These are phyloP conservation scores for Talaromyces sp. DNA, from an alignment of 2,329 filamentous ascomycete genomes.

Conservation along the genomic window DNA sequence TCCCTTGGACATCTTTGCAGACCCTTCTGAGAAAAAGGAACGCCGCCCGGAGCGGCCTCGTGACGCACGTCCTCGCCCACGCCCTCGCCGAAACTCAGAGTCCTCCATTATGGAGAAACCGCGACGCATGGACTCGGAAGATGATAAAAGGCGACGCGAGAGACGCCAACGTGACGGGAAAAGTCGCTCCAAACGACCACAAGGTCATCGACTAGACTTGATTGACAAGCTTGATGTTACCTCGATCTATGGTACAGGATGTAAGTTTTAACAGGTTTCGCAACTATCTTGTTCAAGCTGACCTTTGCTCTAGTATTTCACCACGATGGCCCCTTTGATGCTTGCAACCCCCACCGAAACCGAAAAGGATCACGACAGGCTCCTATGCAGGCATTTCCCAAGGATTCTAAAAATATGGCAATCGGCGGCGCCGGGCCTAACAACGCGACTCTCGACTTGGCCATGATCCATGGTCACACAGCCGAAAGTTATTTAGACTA, in stretches of 20 bases:
- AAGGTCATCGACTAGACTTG: slow-evolving; percentile 62
- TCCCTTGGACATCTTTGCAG: slow-evolving; percentile 47
- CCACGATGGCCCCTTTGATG: slow-evolving; percentile 95
- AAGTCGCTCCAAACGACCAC: slow-evolving; percentile 35
- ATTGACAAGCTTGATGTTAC: slow-evolving; percentile 97
- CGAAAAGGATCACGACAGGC: slow-evolving; percentile 75
- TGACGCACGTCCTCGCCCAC: slow-evolving; percentile 39
- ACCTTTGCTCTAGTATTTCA: slow-evolving; percentile 69
- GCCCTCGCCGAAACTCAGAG: slow-evolving; percentile 59
- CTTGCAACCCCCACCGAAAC: slow-evolving; percentile 91
- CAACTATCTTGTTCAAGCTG: background rate
- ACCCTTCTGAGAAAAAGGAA: slow-evolving; percentile 30
- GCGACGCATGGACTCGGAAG: slow-evolving; percentile 46
- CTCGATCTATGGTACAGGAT: slow-evolving; percentile 86
- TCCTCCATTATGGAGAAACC: slow-evolving; percentile 56
- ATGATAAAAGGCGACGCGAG: slow-evolving; percentile 47
- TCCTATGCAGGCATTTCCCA: slow-evolving; percentile 94
- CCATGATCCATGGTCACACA: slow-evolving; percentile 78
- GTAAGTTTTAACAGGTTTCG: slow-evolving; percentile 51
- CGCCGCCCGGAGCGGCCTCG: slow-evolving; percentile 26
- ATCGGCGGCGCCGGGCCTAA: slow-evolving; percentile 83
- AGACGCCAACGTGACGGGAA: slow-evolving; percentile 49
- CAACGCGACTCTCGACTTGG: slow-evolving; percentile 75
- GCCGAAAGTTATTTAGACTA: slow-evolving; percentile 88
- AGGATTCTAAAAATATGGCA: slow-evolving; percentile 86